Evolutionary conservation across 1,139 yeast genomes (phyloP).

Genomic region (Blastobotrys indianensis): DNA sequence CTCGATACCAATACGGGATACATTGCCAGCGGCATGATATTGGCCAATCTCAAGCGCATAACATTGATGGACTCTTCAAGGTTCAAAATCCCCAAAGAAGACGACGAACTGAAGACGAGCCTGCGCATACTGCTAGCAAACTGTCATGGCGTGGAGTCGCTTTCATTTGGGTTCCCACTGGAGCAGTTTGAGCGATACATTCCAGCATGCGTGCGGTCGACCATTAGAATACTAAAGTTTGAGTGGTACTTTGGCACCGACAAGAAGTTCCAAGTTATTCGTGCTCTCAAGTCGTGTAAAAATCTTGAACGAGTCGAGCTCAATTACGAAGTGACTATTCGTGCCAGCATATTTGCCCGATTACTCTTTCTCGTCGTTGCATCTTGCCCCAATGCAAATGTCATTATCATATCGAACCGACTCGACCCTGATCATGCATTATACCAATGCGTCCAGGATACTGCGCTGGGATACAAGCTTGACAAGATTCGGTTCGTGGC

Average conservation of each 20-base stretch:
- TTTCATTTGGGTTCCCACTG: not conserved
- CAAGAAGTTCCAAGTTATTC: not conserved
- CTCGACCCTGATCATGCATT: not conserved
- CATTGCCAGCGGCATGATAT: constrained; percentile 6
- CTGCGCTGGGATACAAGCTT: not conserved
- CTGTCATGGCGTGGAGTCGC: not conserved
- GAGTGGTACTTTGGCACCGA: constrained; percentile 3
- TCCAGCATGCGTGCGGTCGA: not conserved
- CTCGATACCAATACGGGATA: constrained; percentile 2
- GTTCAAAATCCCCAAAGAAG: not conserved
- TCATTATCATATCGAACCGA: too few species aligned
- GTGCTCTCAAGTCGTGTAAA: not conserved
- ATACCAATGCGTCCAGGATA: not conserved
- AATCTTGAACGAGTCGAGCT: not conserved
- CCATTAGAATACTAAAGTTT: not conserved
- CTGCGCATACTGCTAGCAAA: not conserved
- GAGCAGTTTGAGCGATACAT: not conserved
- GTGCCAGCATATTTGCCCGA: not conserved
- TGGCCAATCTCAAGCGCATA: constrained; percentile 2
- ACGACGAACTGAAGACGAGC: not conserved
- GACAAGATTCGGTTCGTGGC: not conserved
- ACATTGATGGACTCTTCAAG: not conserved
- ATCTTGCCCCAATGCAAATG: too few species aligned
- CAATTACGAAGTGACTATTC: not conserved
- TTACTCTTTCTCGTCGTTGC: constrained; percentile 2